phyloP scores from a whole-genome alignment of 1,284 basidiomycete genomes.

The Cutaneotrichosporon cyanovorans region DNA sequence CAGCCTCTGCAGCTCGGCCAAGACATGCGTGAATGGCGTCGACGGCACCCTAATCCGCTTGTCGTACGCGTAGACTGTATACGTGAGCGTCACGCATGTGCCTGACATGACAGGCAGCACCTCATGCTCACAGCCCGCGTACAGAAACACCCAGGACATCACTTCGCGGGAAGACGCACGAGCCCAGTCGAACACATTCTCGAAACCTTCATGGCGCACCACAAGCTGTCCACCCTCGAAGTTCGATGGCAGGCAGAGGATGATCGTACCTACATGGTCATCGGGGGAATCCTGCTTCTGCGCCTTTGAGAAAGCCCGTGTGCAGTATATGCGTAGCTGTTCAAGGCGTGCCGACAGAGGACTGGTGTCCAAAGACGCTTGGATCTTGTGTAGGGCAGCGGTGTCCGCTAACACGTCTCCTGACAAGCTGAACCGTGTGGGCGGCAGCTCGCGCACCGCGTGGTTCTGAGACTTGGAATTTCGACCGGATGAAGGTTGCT shows the following conservation, averaged over 20 bases:
- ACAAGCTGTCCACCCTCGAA: constrained; percentile 24
- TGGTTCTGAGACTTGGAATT: too few relatives aligned
- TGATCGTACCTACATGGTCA: constrained; percentile 17
- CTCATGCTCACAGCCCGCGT: constrained; percentile 50
- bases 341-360: too few relatives aligned
- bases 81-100: constrained; percentile 48
- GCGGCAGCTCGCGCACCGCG: too few relatives aligned
- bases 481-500: too few relatives aligned
- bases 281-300: too few relatives aligned
- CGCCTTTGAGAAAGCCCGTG: too few relatives aligned
- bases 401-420: too few relatives aligned
- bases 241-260: constrained; percentile 19
- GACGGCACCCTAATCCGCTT: background rate
- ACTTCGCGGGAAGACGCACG: background rate
- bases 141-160: constrained; percentile 40
- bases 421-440: too few relatives aligned
- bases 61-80: constrained; percentile 28
- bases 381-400: too few relatives aligned
- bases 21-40: background rate
- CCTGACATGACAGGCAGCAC: constrained; percentile 47
- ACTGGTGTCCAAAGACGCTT: too few relatives aligned
- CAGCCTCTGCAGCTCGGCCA: background rate
- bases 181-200: constrained; percentile 14
- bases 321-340: too few relatives aligned
- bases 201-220: constrained; percentile 9